Percentiles rank a stretch among this genome's conserved stretches.
phyloP scores from a whole-genome alignment of 1,284 basidiomycete genomes.

The Phellopilus nigrolimitatus region DNA sequence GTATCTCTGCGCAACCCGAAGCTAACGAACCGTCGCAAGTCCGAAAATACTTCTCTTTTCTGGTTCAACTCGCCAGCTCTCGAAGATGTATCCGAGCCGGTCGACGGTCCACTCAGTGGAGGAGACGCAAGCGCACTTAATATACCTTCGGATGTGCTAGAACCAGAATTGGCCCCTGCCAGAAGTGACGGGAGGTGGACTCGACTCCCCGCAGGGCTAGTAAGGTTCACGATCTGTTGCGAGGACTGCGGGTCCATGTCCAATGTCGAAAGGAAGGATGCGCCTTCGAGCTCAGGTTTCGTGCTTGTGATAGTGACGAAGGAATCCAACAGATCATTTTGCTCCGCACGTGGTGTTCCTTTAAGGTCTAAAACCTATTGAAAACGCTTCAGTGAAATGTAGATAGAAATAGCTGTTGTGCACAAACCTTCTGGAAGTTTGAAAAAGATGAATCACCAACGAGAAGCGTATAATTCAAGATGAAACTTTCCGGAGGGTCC shows the following conservation, averaged over 20 bases:
- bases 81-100: conserved; percentile 38
- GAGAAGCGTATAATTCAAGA: conserved; percentile 88
- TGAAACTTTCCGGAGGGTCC: conserved; percentile 91
- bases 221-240: conserved; percentile 40
- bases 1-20: conserved; percentile 77
- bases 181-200: conserved; percentile 43
- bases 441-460: conserved; percentile 91
- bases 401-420: background rate
- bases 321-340: conserved; percentile 86
- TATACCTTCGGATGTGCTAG: conserved; percentile 42
- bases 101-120: conserved; percentile 50
- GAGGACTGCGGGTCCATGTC: conserved; percentile 83
- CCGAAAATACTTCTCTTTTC: conserved; percentile 77
- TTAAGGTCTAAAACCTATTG: conserved; percentile 95
- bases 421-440: conserved; percentile 91
- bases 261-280: conserved; percentile 85
- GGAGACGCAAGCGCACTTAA: conserved; percentile 57
- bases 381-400: no score
- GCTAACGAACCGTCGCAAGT: conserved; percentile 79
- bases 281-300: conserved; percentile 77
- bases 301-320: conserved; percentile 91
- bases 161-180: conserved; percentile 25
- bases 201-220: conserved; percentile 56
- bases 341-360: conserved; percentile 80
- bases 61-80: conserved; percentile 41